phyloP scores from a whole-genome alignment of 2,329 filamentous ascomycete genomes.

The Fusarium azukiicola region DNA sequence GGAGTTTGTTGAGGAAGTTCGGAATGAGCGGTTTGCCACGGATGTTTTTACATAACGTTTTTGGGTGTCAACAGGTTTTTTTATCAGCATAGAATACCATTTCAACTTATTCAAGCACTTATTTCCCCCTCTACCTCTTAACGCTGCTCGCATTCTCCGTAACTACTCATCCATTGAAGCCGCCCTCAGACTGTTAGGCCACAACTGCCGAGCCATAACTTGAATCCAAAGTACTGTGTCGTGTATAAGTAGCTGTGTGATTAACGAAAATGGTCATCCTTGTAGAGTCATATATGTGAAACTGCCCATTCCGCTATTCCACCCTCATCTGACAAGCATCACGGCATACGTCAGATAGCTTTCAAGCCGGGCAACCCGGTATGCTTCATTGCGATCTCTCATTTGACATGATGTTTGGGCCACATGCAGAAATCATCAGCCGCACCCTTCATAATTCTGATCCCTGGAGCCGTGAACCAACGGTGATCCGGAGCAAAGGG shows the following conservation, averaged over 20 bases:
- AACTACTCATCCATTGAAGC: too few relatives aligned
- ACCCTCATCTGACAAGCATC: neutral
- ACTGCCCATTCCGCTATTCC: neutral
- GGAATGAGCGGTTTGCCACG: conserved; percentile 20
- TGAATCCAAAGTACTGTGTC: neutral
- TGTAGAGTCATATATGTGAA: neutral
- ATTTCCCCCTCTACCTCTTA: too few relatives aligned
- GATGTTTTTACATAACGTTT: conserved; percentile 27
- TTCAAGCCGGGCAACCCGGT: conserved; percentile 1
- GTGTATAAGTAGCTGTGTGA: neutral
- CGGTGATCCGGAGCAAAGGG: too few relatives aligned
- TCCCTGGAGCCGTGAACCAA: neutral
- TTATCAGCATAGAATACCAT: neutral
- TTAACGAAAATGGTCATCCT: too few relatives aligned
- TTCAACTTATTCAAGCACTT: neutral
- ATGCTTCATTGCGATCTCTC: too few relatives aligned
- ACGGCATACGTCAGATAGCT: neutral
- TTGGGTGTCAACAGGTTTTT: too few relatives aligned
- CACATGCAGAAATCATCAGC: conserved; percentile 1
- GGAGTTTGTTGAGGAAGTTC: conserved; percentile 5
- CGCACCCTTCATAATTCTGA: conserved; percentile 7
- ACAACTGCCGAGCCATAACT: too few relatives aligned
- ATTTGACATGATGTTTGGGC: too few relatives aligned
- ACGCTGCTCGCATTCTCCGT: too few relatives aligned
- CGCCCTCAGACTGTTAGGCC: too few relatives aligned